Evolutionary conservation across 805 yeast species (phyloP), one percentile per base, ranked within the genome.

Genomic region (Henningerozyma blattae): DNA sequence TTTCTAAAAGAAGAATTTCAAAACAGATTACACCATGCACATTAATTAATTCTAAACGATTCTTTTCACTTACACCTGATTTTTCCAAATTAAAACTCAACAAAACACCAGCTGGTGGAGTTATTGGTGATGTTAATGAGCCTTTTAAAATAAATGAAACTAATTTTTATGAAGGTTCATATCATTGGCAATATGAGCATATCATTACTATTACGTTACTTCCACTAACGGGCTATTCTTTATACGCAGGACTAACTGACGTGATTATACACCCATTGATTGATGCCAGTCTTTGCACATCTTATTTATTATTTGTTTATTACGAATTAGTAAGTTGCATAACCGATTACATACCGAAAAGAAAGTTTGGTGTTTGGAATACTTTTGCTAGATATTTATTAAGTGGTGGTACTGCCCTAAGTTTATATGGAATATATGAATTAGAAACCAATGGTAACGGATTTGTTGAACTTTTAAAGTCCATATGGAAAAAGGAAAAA

Each of bases 251-350:
- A 6, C 67, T 78, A 35, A 55, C 74, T 17, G 62, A 76, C 5
- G 42, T 52, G 3, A 56, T 67, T 12, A 62, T 75, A n/a, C 54
- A 64, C 28, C 75, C 77, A 1, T 34, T 68, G 5, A 38, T 73
- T 3, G 91, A 81, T 56, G 61, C 81, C 3, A 43, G 72, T 2
- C 56, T 80, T 48, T 61, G 75, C 13, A 61, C 75, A 3, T 56
- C 73, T 12, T 50, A 79, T 31, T 58, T 81, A 42, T 65, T 69
- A 49, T 91, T 82, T 54, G 67, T 75, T 36, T 72, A 70, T 54
- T 72, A 73, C 32, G 93, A 91, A 3, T 75, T 80, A 64, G 76
- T 74, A 49, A 66, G 83, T 28, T 79, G 91, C 65, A 81, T 82
- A 46, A 70, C 70, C 36, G 91, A 82, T 57, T 79, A 80, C 59